Base-by-base conservation (phyloP, 2,329 filamentous ascomycete genomes). In the Paraphoma sp. region DNA sequence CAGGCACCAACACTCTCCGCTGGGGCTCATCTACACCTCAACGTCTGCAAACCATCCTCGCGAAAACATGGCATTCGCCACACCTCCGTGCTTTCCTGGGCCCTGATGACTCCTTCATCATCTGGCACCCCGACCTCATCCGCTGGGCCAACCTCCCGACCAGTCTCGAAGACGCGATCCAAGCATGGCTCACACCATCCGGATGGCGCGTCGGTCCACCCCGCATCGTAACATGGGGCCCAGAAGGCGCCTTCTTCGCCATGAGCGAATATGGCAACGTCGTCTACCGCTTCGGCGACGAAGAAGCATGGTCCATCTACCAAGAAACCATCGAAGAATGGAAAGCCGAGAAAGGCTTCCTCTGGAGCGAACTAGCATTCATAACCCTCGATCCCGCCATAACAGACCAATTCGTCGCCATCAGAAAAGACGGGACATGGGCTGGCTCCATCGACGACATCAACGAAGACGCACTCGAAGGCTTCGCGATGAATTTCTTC, bases 191-290 rank as follows among this genome's bases (percentile, higher is more conserved):
- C 16, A 75, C 71, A n/a, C 74, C 74, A 9, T 62, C 69, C 0
- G 74, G 74, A 23, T 76, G 74, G 74, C 69, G 67, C n/a, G 67
- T 66, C 4, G 74, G 74, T 0, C 70, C 74, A 1, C 74, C 74
- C 2, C 55, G 71, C 4, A 67, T 73, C 14, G 67, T 74, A 3
- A 69, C 67, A 1, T 74, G 73, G 71, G 72, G 73, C 0, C 59
- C 58, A 8, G 58, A 68, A 10, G 68, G 67, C n/a, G 69, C 73
- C 4, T 76, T 69, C 53, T 76, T 76, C 45, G 70, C 72, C 6
- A 69, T 76, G 64, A 76, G 72, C 44, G 73, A 76, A 53, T 76
- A 76, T 40, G 74, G 71, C 2, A 68, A 73, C 36, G 70, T 74
- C 0, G 67, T 65, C 1, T 75, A 70, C 36, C 46, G 63, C 1